phyloP scores from a whole-genome alignment of 139 green algal species.

The Tetradesmus obliquus region DNA sequence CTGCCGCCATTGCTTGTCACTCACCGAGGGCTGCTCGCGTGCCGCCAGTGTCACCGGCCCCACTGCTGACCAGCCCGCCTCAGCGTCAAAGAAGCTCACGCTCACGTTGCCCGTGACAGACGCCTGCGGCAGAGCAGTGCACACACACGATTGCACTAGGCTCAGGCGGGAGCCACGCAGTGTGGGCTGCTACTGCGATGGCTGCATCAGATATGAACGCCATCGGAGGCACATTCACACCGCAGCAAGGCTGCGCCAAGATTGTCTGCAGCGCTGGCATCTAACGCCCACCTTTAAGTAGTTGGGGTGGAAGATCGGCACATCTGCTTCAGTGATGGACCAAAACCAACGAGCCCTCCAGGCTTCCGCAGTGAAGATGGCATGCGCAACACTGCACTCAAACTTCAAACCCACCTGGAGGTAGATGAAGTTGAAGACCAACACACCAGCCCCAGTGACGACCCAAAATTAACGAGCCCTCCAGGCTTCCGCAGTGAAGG shows the following conservation, averaged over 20 bases:
- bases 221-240: not conserved
- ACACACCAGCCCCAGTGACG: not conserved
- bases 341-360: not conserved
- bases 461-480: too few relatives aligned
- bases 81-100: slow-evolving; percentile 47
- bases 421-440: not conserved
- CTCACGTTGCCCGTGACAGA: slow-evolving; percentile 37
- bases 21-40: not conserved
- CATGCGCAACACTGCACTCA: not conserved
- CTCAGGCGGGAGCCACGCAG: not conserved
- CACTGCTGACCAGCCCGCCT: slow-evolving; percentile 37
- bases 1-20: not conserved
- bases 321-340: not conserved
- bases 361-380: not conserved
- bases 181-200: too few relatives aligned
- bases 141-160: not conserved
- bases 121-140: not conserved
- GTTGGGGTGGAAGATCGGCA: not conserved
- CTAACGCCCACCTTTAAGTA: not conserved
- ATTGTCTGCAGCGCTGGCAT: not conserved
- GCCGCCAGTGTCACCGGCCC: not conserved
- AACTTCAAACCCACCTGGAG: not conserved
- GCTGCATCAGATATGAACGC: too few relatives aligned
- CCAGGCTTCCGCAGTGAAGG: not conserved
- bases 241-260: too few relatives aligned